Conservation (phyloP, 106 monocot genomes). For the Platanthera guangdongensis region DNA sequence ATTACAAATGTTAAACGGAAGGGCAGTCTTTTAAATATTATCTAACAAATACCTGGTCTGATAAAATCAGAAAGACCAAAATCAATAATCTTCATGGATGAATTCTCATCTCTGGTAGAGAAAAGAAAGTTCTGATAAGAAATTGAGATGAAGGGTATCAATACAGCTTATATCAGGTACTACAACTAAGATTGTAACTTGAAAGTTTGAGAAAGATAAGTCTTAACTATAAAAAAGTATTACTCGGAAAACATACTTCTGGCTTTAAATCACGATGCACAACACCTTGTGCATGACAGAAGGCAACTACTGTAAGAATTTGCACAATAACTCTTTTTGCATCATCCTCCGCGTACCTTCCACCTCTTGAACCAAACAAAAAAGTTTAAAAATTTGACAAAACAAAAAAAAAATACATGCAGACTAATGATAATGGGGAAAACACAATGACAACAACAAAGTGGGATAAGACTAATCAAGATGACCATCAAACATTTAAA, state of each 20-base stretch:
- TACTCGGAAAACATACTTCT: constrained; percentile 35
- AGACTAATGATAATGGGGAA: neutral
- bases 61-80: constrained; percentile 75
- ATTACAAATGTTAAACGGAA: too few species aligned
- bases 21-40: too few species aligned
- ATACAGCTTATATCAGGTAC: too few species aligned
- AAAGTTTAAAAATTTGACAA: neutral
- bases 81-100: constrained; percentile 56
- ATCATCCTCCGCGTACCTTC: constrained; percentile 82
- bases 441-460: neutral
- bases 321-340: constrained; percentile 64
- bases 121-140: constrained; percentile 59
- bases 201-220: neutral
- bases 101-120: constrained; percentile 45
- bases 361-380: constrained; percentile 26
- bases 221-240: neutral
- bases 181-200: neutral
- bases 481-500: neutral
- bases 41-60: constrained; percentile 35
- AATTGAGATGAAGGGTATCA: neutral
- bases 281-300: constrained; percentile 81
- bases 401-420: neutral
- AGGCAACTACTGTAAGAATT: constrained; percentile 65
- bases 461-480: neutral
- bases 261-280: constrained; percentile 90